Evolutionary conservation across 257 asterid species (phyloP), one percentile per base, ranked within the genome.

Genomic region (Apocynum venetum): DNA sequence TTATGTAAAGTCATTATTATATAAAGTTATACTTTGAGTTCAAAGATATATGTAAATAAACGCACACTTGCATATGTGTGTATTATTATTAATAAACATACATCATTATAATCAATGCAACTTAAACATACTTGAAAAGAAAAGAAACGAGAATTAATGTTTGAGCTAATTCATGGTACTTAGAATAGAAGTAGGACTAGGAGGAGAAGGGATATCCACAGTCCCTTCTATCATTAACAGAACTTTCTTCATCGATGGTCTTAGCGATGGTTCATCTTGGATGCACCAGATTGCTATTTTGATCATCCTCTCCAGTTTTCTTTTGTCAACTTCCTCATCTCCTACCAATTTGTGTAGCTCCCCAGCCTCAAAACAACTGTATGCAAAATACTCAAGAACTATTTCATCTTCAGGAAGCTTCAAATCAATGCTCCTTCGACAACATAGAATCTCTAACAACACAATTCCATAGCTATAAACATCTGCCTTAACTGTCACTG

Each of bases 191-290:
- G 67, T 60, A 25, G 67, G 67, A 60, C 67, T 60, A 31, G 67
- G 67, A 25, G 67, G 67, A 60, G 38, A 25, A 0, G 67, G 67
- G 41, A 87, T 82, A 6, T 87, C 93, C 2, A 88, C 86, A 51
- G 86, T 85, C 38, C 93, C 96, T 68, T 88, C 96, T n/a, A 90
- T 78, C 91, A 90, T 88, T 4, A 81, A 84, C n/a, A 84, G 13
- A 75, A 87, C 93, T 78, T 83, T 87, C 57, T 88, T 87, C 93
- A 90, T 88, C 0, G 89, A 82, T 14, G 96, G 93, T 52, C 90
- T 85, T 4, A 87, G 81, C 8, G 88, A 83, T 65, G 90, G 88
- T 57, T 85, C 87, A 0, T 84, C 78, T 66, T 88, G 93, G 40
- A 88, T 86, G 85, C 91, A 88, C 93, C 95, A 88, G 17, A 90